phyloP scores from a whole-genome alignment of 495 filamentous ascomycete genomes.

The Trichoderma gamsii region DNA sequence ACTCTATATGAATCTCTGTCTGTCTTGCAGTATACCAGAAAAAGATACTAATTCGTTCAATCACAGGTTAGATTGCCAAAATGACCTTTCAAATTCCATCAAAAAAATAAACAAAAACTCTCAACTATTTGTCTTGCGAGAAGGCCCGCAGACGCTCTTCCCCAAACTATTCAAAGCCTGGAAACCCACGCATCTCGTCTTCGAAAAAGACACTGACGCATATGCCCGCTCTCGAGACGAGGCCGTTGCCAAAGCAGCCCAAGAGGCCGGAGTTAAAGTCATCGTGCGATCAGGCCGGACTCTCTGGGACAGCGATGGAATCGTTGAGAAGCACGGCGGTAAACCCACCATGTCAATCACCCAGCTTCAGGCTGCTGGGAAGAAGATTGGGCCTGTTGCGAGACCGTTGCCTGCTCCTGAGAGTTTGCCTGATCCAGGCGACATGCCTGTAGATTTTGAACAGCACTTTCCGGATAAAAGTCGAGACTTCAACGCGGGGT shows the following conservation, averaged over 20 bases:
- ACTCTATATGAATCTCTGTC: not conserved
- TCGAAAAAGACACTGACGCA: conserved; percentile 67
- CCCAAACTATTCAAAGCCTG: conserved; percentile 62
- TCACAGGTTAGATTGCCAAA: conserved; percentile 55
- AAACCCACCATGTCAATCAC: conserved; percentile 65
- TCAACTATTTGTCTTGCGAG: conserved; percentile 60
- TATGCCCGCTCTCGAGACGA: conserved; percentile 58
- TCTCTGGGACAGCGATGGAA: conserved; percentile 59
- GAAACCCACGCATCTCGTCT: conserved; percentile 64
- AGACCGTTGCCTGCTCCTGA: conserved; percentile 49
- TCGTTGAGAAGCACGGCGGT: conserved; percentile 55
- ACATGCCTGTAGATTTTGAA: conserved; percentile 49
- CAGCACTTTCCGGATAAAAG: conserved; percentile 37
- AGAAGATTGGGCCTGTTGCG: conserved; percentile 46
- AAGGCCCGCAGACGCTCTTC: conserved; percentile 60
- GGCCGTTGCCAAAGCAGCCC: conserved; percentile 46
- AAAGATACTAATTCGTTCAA: not conserved
- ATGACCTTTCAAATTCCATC: conserved; percentile 55
- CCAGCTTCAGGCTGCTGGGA: conserved; percentile 48
- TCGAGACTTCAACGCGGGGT: conserved; percentile 50
- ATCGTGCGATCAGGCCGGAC: conserved; percentile 54
- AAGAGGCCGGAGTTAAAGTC: conserved; percentile 58
- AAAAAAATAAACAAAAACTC: conserved; percentile 55
- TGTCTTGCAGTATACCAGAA: not conserved
- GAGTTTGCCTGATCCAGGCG: conserved; percentile 54